Conservation (phyloP, 495 filamentous ascomycete genomes). For the Bacidia gigantensis region DNA sequence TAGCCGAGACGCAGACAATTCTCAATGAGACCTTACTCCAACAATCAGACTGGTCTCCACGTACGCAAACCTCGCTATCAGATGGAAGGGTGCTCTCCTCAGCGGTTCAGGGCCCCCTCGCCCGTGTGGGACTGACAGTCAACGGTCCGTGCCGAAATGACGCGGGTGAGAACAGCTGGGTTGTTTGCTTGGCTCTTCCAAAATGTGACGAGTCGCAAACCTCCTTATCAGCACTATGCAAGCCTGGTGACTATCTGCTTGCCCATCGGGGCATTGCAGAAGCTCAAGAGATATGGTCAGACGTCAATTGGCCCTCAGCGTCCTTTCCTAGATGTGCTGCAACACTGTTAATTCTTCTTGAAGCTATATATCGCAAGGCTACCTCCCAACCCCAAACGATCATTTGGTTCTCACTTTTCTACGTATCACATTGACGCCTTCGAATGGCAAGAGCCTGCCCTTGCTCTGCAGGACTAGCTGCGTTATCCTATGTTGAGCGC, state of each 20-base stretch:
- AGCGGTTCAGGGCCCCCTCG: no score
- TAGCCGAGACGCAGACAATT: neutral
- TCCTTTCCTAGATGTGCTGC: no score
- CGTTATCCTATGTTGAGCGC: neutral
- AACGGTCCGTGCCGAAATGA: neutral
- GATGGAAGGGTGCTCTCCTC: no score
- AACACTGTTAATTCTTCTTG: no score
- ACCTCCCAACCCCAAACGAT: no score
- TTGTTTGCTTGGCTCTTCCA: neutral
- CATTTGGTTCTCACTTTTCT: no score
- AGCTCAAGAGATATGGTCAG: neutral
- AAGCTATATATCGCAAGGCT: no score
- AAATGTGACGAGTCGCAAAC: neutral
- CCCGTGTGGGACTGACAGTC: neutral
- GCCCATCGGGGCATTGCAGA: neutral
- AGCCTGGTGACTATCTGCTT: no score
- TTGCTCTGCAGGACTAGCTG: neutral
- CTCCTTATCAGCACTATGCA: neutral
- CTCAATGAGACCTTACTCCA: neutral
- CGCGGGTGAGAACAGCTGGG: neutral
- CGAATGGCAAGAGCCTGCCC: no score
- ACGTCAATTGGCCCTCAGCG: neutral
- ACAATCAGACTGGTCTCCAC: no score
- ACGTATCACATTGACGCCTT: no score
- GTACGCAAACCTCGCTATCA: no score